These are phyloP conservation scores for Xylaria sp. DNA, from an alignment of 2,329 filamentous ascomycete species.

Conservation along the genomic window DNA sequence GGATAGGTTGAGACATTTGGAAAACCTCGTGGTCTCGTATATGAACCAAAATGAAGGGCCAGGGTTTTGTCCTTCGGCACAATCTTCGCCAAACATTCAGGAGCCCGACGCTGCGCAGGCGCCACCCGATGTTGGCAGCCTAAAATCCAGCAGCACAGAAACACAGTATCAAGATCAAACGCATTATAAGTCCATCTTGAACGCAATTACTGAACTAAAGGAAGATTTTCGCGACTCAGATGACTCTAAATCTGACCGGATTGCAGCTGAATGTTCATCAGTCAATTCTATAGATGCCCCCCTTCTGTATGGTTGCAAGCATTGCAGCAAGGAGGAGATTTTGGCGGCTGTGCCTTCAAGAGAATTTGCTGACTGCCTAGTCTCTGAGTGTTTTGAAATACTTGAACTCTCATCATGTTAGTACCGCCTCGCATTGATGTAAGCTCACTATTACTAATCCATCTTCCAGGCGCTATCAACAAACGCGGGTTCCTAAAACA, in stretches of 20 bases:
- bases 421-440: not conserved
- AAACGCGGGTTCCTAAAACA: constrained; percentile 45
- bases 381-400: constrained; percentile 52
- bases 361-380: constrained; percentile 48
- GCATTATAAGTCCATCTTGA: constrained; percentile 38
- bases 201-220: constrained; percentile 38
- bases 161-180: constrained; percentile 38
- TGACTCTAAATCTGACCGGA: constrained; percentile 2
- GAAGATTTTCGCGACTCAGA: constrained; percentile 30
- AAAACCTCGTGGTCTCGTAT: constrained; percentile 37
- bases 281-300: constrained; percentile 29
- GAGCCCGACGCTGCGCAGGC: constrained; percentile 17
- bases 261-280: not conserved
- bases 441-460: constrained; percentile 3
- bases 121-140: constrained; percentile 33
- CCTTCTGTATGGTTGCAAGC: constrained; percentile 48
- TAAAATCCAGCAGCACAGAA: constrained; percentile 35
- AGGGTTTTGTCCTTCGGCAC: not conserved
- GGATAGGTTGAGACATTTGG: constrained; percentile 36
- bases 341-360: constrained; percentile 49
- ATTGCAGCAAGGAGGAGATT: constrained; percentile 47
- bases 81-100: constrained; percentile 5
- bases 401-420: constrained; percentile 46
- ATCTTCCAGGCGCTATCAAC: constrained; percentile 41
- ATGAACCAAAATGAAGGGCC: constrained; percentile 30